Base-by-base conservation (phyloP, 1,284 basidiomycete species). In the Trichosporon coremiiforme region DNA sequence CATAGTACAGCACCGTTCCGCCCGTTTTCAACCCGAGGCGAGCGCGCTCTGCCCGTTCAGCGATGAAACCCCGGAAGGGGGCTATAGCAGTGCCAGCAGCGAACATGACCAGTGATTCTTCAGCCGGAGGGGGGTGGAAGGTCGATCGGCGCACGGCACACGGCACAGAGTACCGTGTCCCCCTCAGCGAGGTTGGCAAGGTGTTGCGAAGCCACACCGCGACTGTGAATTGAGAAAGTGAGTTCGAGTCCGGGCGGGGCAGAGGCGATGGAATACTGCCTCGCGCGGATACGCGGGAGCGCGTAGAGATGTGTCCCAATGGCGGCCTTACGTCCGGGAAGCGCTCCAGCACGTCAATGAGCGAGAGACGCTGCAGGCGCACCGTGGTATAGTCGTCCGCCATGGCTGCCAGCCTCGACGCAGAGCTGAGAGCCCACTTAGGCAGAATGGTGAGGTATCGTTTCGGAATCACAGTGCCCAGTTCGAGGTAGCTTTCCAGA, bases 261-360 rank as follows among this genome's bases (percentile, higher is more conserved):
- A 4, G 86, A 87, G 2, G 86, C 86, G 73, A 87, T 87, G 0
- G 86, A 87, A 76, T 88, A 88, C 76, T 87, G 85, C 5, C 84
- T 72, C n/a, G 87, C 75, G 29, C 83, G 72, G 71, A 88, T 81
- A 63, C 83, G 80, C 2, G 82, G 73, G 72, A 85, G 79, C 29
- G 77, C 73, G 36, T 86, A 86, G 38, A 88, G 80, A 87, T 80
- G 70, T 86, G 77, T 74, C 85, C 86, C 68, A 86, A 72, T 15
- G 86, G 80, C 70, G 80, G 80, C 4, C 77, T 77, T 9, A 84
- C 76, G 20, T 76, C 74, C 12, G 72, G 66, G 12, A 77, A 70
- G 22, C 85, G 78, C 9, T 75, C 64, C n/a, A 65, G 45, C 50
- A 53, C 50, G 9, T 53, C 50, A 5, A 53, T 22, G 50, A 53